Percentiles rank a stretch among this genome's conserved stretches.
These are phyloP conservation scores for Ophiostoma australiae DNA, from an alignment of 2,329 filamentous ascomycete species.

Conservation along the genomic window DNA sequence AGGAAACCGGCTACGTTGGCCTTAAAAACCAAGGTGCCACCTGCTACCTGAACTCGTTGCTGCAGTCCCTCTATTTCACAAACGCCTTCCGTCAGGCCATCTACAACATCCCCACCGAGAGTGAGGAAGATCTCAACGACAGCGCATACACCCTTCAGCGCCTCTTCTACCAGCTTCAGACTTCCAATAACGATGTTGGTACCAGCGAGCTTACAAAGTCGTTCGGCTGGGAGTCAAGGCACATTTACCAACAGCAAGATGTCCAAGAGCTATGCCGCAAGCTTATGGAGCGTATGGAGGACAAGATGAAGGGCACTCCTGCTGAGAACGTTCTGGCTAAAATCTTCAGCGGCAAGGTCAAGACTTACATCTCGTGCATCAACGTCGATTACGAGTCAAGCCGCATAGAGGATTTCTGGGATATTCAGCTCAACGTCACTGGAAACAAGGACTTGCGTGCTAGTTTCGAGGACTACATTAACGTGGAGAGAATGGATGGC, in stretches of 20 bases:
- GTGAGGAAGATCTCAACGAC: slow-evolving; percentile 74
- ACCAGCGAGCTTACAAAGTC: slow-evolving; percentile 93
- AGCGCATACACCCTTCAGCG: slow-evolving; percentile 92
- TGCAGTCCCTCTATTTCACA: slow-evolving; percentile 80
- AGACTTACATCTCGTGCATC: slow-evolving; percentile 98
- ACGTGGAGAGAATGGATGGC: slow-evolving; percentile 93
- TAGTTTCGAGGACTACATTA: slow-evolving; percentile 93
- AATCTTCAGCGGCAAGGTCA: slow-evolving; percentile 96
- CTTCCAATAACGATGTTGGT: slow-evolving; percentile 73
- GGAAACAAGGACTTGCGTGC: slow-evolving; percentile 90
- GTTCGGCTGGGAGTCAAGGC: slow-evolving; percentile 95
- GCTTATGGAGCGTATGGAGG: slow-evolving; percentile 94
- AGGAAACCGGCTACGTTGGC: slow-evolving; percentile 94
- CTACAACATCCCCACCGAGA: slow-evolving; percentile 91
- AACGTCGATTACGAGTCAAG: slow-evolving; percentile 98
- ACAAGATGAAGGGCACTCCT: slow-evolving; percentile 95
- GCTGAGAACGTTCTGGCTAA: slow-evolving; percentile 83
- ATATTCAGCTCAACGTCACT: slow-evolving; percentile 93
- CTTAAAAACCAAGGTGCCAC: slow-evolving; percentile 95
- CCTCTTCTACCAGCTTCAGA: slow-evolving; percentile 92
- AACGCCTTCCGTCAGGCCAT: slow-evolving; percentile 96
- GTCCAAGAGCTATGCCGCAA: slow-evolving; percentile 95
- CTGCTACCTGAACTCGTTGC: slow-evolving; percentile 78
- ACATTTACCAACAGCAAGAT: slow-evolving; percentile 98
- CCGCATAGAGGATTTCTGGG: slow-evolving; percentile 95